Conservation (phyloP, 352 stramenopile genomes). For the Phytopythium ostracodes region DNA sequence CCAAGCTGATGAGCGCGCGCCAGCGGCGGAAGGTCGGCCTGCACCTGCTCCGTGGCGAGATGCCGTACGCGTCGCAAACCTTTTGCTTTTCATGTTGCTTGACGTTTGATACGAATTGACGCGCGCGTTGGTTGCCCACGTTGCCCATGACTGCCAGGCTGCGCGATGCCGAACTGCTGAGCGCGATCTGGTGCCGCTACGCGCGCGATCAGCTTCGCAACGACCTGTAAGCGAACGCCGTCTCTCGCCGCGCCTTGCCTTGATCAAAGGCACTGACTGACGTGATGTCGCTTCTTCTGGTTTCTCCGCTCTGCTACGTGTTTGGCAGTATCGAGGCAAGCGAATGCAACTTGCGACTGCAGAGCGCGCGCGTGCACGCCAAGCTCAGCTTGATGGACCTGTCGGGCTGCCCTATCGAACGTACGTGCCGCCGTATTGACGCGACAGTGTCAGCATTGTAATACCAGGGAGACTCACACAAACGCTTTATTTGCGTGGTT, state of each 20-base stretch:
- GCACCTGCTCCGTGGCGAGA: slow-evolving; percentile 43
- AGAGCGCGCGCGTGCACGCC: slow-evolving; percentile 26
- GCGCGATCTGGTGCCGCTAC: slow-evolving; percentile 63
- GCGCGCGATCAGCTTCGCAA: slow-evolving; percentile 43
- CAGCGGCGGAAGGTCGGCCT: slow-evolving; percentile 49
- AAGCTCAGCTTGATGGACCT: slow-evolving; percentile 66
- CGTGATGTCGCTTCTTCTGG: neutral
- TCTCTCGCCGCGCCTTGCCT: too few relatives aligned
- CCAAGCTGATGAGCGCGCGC: slow-evolving; percentile 57
- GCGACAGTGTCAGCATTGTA: neutral
- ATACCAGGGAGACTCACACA: too few relatives aligned
- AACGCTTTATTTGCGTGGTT: too few relatives aligned
- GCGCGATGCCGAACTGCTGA: slow-evolving; percentile 53
- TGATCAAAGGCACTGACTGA: too few relatives aligned
- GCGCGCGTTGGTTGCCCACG: too few relatives aligned
- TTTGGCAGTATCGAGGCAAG: slow-evolving; percentile 8
- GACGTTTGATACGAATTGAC: neutral
- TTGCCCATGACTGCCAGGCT: slow-evolving; percentile 17
- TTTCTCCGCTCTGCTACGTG: neutral
- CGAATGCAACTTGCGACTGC: slow-evolving; percentile 10
- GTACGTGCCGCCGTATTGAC: slow-evolving; percentile 15
- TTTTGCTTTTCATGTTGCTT: neutral
- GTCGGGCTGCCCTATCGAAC: slow-evolving; percentile 64
- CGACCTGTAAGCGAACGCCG: slow-evolving; percentile 15
- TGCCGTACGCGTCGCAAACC: slow-evolving; percentile 29